Evolutionary conservation across 495 filamentous ascomycete species (phyloP), one percentile per base, ranked within the genome.

Genomic region (Aspergillus carlsbadensis): DNA sequence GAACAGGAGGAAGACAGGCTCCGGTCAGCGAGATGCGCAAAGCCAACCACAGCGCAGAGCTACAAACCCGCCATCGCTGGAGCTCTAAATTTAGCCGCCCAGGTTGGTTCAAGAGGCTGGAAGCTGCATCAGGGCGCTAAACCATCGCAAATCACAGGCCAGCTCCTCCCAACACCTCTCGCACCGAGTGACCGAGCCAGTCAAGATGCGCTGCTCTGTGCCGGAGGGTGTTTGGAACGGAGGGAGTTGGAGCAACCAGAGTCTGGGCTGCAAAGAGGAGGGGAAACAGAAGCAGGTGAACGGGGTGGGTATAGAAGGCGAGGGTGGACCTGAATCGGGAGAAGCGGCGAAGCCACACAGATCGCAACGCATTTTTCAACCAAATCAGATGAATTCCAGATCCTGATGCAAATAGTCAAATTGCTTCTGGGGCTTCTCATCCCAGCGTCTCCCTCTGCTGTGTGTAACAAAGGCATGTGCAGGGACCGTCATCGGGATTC

Each of bases 71-170:
- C 63, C 61, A 68, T 50, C 47, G 50, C 54, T 40, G 56, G 55
- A 64, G 65, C 68, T 71, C 73, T 76, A 74, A 71, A 65, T 76
- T 76, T 76, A 76, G 73, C 68, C 71, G 72, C 70, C 65, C 64
- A 52, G 60, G 58, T 57, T 59, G 52, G 56, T 61, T 55, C 56
- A 57, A 60, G 58, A 60, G 62, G 65, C 61, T 57, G 56, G 62
- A 62, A 59, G 39, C 49, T 66, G 61, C 63, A 59, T 56, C 62
- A 70, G 64, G 69, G 72, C 72, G 72, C 63, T 66, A 73, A 75
- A 67, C 39, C 51, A 62, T 64, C 62, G 63, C 51, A 66, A 63
- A 64, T 73, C 61, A 75, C 61, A 73, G 61, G 64, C 56, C 58
- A 63, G 49, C 40, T 18, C 34, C 37, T 40, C 56, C 57, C 67